phyloP scores from a whole-genome alignment of 345 rosid species.

The Moringa oleifera region DNA sequence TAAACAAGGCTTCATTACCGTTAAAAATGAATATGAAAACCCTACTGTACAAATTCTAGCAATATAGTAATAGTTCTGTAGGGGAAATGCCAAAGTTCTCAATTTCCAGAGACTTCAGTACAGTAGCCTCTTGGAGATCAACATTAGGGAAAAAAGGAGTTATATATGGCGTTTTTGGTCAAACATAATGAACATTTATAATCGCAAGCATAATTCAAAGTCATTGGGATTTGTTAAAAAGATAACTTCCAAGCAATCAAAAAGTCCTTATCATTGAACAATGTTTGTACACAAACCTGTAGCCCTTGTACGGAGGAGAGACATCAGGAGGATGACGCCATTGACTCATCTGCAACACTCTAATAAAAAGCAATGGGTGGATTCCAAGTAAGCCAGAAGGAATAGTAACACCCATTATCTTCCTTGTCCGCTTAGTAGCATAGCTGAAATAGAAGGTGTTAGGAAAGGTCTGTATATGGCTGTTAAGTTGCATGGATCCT shows the following conservation, averaged over 20 bases:
- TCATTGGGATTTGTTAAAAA: slow-evolving; percentile 1
- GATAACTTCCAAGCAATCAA: neutral
- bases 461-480: slow-evolving; percentile 58
- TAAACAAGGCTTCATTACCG: neutral
- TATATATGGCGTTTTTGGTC: neutral
- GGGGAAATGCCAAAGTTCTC: neutral
- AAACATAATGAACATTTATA: neutral
- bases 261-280: neutral
- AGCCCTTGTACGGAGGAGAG: slow-evolving; percentile 81
- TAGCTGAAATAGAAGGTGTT: slow-evolving; percentile 88
- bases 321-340: slow-evolving; percentile 69
- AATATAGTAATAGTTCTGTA: neutral
- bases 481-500: slow-evolving; percentile 61
- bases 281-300: slow-evolving; percentile 41
- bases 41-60: neutral
- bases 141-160: neutral
- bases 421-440: slow-evolving; percentile 75
- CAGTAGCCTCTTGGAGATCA: neutral
- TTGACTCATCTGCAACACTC: slow-evolving; percentile 82
- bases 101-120: slow-evolving; percentile 4
- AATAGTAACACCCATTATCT: slow-evolving; percentile 55
- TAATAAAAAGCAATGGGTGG: slow-evolving; percentile 77
- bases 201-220: slow-evolving; percentile 2
- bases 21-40: neutral
- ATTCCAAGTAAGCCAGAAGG: slow-evolving; percentile 74